Base-by-base conservation (phyloP, 257 asterid genomes). In the Penstemon newberryi region DNA sequence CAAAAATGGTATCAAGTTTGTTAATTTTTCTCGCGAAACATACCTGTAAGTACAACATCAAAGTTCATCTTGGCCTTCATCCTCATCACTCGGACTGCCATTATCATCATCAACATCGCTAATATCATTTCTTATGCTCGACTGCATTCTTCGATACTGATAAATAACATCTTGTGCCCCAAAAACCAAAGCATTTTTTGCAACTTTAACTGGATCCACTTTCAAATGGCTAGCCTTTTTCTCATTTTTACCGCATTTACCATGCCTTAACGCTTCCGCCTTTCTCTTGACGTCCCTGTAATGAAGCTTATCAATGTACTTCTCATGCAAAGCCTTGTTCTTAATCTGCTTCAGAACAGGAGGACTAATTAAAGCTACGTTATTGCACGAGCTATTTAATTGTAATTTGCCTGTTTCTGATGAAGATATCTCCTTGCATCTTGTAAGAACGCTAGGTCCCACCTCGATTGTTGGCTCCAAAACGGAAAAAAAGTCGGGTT, bases 301-400 rank as follows among this genome's bases (percentile, higher is more conserved):
- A 66, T 85, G 98, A 33, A 92, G 79, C 79, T 83, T 90, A 77
- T 89, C 96, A 71, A 89, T 81, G 76, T 92, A 90, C 76, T 81
- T 92, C 84, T 92, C 97, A 44, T 88, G 98, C 83, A 83, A 69
- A 64, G 82, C 90, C 78, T 79, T 92, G 75, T 90, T 92, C 68
- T 85, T 90, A 6, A 92, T 70, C 79, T 80, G 93, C 80, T 92
- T 92, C 72, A 92, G 77, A 69, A 89, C 92, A 0, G 86, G 96
- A 33, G 98, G 98, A 10, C 98, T 92, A 51, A 70, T 56, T 38
- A 83, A 76, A 76, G 60, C 73, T 64, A 73, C 75, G 64, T 25
- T 25, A 25, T 71, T 82, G 7, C 40, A 18, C 11, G 74, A 75
- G 71, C 56, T 60, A 53, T 60, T 75, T 18, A 73, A 73, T 62